Evolutionary conservation across 2,329 filamentous ascomycete genomes (phyloP), one percentile per base, ranked within the genome.

Genomic region (Lachnellula subtilissima): DNA sequence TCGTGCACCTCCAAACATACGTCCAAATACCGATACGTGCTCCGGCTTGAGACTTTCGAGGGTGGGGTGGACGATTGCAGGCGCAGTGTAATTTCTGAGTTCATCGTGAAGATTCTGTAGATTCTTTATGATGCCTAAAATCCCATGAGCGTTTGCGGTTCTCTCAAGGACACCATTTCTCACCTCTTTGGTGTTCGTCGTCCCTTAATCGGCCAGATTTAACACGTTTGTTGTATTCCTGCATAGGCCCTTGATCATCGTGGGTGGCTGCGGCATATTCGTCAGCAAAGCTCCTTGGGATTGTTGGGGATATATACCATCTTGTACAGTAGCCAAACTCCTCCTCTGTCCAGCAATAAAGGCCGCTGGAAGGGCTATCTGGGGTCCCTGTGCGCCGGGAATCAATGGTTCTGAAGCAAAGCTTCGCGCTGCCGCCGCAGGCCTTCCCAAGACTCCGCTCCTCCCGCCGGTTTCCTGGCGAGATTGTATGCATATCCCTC

Each of bases 101-200:
- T 91, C 89, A 58, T 95, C 84, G 73, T 97, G 89, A 12, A 99
- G 83, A 69, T 92, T 86, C 73, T 99, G 91, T 5, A 99, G 79
- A 67, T 84, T 89, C 69, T 94, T 84, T 65, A 99, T 92, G 64
- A 99, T 93, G 43, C 86, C 90, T 92, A 59, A 42, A 52, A 54
- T 28, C 55, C 55, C 60, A 45, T 45, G 19, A 45, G 42, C 19
- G 8, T 45, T 19, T 45, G 22, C 42, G 42, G 17, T 11, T 19
- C n/a, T 25, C 22, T 45, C 17, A 22, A 25, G 12, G n/a, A 9
- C 22, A 12, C 1, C 2, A 14, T 37, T 58, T 46, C 76, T 64
- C 75, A 91, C 89, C 86, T 79, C 94, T 79, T 73, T 99, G 94
- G 73, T 97, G 89, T 62, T 91, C 85, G 70, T 99, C 94, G 71